Evolutionary conservation across 2,329 filamentous ascomycete species (phyloP).

Genomic region (Fusarium albosuccineum): DNA sequence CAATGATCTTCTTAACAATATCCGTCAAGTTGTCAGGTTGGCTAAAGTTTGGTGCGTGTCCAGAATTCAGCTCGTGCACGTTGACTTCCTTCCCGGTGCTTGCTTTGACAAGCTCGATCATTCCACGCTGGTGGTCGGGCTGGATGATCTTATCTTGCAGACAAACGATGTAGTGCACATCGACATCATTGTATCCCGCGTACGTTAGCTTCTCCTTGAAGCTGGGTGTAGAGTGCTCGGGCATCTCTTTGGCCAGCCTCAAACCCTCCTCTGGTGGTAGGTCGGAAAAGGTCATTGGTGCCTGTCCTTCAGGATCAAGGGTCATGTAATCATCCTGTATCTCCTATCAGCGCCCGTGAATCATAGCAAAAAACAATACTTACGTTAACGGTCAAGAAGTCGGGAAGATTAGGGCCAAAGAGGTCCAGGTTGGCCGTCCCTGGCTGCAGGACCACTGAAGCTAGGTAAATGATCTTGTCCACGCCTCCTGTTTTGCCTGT

Average conservation of each 20-base stretch:
- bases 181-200: slow-evolving; percentile 31
- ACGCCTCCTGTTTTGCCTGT: slow-evolving; percentile 20
- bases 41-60: slow-evolving; percentile 11
- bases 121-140: slow-evolving; percentile 5
- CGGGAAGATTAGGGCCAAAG: slow-evolving; percentile 12
- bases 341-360: accelerated
- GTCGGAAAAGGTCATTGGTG: slow-evolving; percentile 20
- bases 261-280: slow-evolving; percentile 16
- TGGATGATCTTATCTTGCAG: slow-evolving; percentile 22
- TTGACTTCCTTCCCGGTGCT: slow-evolving; percentile 9
- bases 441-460: slow-evolving; percentile 16
- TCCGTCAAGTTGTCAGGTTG: slow-evolving; percentile 16
- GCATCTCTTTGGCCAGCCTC: slow-evolving; percentile 19
- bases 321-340: slow-evolving; percentile 26
- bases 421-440: slow-evolving; percentile 13
- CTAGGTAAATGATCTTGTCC: slow-evolving; percentile 21
- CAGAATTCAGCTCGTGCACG: slow-evolving; percentile 5
- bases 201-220: slow-evolving; percentile 32
- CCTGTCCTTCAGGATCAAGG: neutral
- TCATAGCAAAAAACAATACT: accelerated
- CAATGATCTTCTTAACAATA: slow-evolving; percentile 19
- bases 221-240: slow-evolving; percentile 25
- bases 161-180: slow-evolving; percentile 33
- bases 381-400: slow-evolving; percentile 5
- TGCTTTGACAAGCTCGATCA: slow-evolving; percentile 21